A percentile compares a stretch with the other conserved stretches of the same genome.
These are phyloP conservation scores for Fraxinus latifolia DNA, from an alignment of 305 asterid genomes.

Conservation along the genomic window DNA sequence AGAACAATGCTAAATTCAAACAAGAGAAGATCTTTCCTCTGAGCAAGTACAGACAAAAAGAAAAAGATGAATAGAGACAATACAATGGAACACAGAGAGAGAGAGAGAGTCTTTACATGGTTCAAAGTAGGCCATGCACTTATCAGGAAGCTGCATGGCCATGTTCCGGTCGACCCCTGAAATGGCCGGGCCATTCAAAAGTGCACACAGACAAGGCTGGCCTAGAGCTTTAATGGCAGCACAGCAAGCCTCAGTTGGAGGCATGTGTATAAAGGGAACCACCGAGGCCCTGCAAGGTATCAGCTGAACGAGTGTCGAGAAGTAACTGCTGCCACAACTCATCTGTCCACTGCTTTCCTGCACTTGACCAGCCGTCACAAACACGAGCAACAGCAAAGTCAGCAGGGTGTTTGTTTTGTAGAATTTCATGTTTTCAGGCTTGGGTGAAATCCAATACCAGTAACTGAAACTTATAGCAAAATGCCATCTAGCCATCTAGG, in stretches of 20 bases:
- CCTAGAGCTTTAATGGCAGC: conserved; percentile 41
- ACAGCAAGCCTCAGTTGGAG: conserved; percentile 47
- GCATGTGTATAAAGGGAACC: conserved; percentile 32
- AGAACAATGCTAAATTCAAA: background rate
- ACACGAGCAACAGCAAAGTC: conserved; percentile 14
- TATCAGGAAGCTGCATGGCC: conserved; percentile 47
- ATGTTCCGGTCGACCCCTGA: conserved; percentile 41
- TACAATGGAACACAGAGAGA: background rate
- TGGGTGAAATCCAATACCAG: background rate
- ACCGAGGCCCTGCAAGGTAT: conserved; percentile 49
- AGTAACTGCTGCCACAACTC: conserved; percentile 38
- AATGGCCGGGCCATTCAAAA: conserved; percentile 49
- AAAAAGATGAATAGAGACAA: background rate
- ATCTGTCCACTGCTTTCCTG: conserved; percentile 27
- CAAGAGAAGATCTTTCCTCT: background rate
- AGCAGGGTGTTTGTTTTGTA: background rate
- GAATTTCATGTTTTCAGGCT: conserved; percentile 16
- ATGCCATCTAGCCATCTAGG: background rate
- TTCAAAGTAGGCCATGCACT: conserved; percentile 43
- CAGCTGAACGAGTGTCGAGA: conserved; percentile 42
- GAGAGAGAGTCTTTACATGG: conserved; percentile 30
- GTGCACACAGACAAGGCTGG: conserved; percentile 46
- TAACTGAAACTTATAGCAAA: background rate
- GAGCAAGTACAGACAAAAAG: background rate
- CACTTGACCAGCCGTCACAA: conserved; percentile 11